Conservation (phyloP, 2,329 filamentous ascomycete species). For the Neonectria coccinea region DNA sequence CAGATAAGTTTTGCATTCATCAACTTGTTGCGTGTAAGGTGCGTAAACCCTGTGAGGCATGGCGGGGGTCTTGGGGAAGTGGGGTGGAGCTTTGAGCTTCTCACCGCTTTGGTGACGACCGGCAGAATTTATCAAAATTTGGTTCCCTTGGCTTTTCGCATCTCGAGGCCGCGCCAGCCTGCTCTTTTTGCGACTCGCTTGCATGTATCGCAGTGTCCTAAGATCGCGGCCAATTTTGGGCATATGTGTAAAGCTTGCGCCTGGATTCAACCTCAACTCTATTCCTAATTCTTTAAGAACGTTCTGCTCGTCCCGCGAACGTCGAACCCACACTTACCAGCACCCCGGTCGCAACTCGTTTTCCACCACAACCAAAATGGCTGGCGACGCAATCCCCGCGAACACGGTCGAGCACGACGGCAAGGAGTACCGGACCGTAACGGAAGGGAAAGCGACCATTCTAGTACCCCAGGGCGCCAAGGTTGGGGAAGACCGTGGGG, state of each 20-base stretch:
- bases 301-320: slow-evolving; percentile 10
- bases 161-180: slow-evolving; percentile 11
- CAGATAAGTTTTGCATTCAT: background rate
- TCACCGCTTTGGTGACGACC: slow-evolving; percentile 36
- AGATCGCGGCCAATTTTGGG: slow-evolving; percentile 35
- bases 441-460: slow-evolving; percentile 69
- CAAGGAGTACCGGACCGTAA: slow-evolving; percentile 63
- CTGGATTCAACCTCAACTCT: slow-evolving; percentile 1
- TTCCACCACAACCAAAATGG: slow-evolving; percentile 40
- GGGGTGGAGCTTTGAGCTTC: slow-evolving; percentile 12
- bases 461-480: slow-evolving; percentile 62
- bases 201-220: slow-evolving; percentile 33
- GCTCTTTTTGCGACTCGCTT: slow-evolving; percentile 20
- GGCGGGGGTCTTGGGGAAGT: slow-evolving; percentile 2
- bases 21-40: background rate
- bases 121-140: slow-evolving; percentile 45
- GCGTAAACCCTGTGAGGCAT: slow-evolving; percentile 4
- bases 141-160: slow-evolving; percentile 16
- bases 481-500: slow-evolving; percentile 64
- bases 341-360: slow-evolving; percentile 28
- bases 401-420: slow-evolving; percentile 54
- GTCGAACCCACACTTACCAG: slow-evolving; percentile 15
- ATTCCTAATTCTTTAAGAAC: slow-evolving; percentile 12
- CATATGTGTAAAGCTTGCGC: slow-evolving; percentile 25
- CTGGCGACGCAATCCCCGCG: slow-evolving; percentile 29